Base-by-base conservation (phyloP, 2,329 filamentous ascomycete genomes). In the Paraconiothyrium brasiliense region DNA sequence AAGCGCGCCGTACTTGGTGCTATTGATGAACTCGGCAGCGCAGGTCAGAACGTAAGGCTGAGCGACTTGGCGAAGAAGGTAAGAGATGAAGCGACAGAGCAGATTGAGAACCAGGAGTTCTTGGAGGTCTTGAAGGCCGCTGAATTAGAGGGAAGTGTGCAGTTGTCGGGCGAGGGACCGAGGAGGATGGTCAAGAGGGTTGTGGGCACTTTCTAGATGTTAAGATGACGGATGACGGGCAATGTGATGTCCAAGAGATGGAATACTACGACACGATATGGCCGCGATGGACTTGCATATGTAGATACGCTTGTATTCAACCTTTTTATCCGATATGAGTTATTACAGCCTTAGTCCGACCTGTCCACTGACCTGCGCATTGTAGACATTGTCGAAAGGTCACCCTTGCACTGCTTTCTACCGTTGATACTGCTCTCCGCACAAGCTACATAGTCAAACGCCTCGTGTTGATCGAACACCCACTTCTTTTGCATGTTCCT, bases 131-230 rank as follows among this genome's bases (percentile, higher is more conserved):
- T 98, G 77, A 85, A 91, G 66, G 83, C 85, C 11, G 81, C 98
- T 61, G 94, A 99, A 83, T 87, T 90, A 66, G 95, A 98, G 81
- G 95, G 94, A 0, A 82, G 87, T 35, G 85, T 97, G 60, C 91
- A 91, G 79, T 84, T 98, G 20, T 84, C 86, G 37, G 95, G 95
- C 0, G 94, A 98, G 71, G 95, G 95, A 4, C 86, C 90, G 20
- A 89, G 94, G 79, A 92, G 90, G 81, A 92, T 82, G 66, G 89
- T 99, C 54, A 88, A 94, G 73, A 88, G 93, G 71, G 87, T 97
- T 54, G 68, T 76, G 32, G 73, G 73, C 1, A 64, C 58, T 16
- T 76, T 74, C 55, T 76, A 67, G 51, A 20, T 34, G 57, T n/a
- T 22, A 20, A 20, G 6, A 46, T 46, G 37, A 55, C 35, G 20